Conservation (phyloP, 805 yeast species). For the Maudiozyma saulgeensis region DNA sequence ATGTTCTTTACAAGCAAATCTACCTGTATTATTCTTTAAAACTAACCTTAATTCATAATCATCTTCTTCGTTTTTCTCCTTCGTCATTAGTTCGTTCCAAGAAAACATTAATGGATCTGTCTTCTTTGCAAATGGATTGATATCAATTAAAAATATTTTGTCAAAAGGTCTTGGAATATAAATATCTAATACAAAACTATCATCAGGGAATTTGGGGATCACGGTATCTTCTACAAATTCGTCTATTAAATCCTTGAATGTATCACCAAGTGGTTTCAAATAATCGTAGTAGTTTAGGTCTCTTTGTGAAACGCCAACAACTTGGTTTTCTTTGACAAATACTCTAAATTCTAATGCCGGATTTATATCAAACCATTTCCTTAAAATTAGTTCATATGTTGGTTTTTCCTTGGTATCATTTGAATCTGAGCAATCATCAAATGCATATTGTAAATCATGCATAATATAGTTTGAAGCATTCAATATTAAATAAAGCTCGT, state of each 20-base stretch:
- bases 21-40: constrained; percentile 55
- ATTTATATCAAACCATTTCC: constrained; percentile 75
- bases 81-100: constrained; percentile 65
- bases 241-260: constrained; percentile 40
- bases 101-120: constrained; percentile 73
- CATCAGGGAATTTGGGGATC: constrained; percentile 41
- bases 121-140: constrained; percentile 73
- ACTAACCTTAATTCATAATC: constrained; percentile 56
- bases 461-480: constrained; percentile 83
- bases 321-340: constrained; percentile 53
- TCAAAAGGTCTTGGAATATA: constrained; percentile 71
- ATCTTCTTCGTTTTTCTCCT: constrained; percentile 12
- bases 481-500: constrained; percentile 70
- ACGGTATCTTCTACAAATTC: constrained; percentile 45
- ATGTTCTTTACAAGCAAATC: constrained; percentile 74
- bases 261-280: constrained; percentile 42
- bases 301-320: constrained; percentile 75
- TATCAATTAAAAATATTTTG: constrained; percentile 63
- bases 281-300: constrained; percentile 78
- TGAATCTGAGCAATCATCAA: constrained; percentile 37
- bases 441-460: constrained; percentile 73
- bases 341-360: constrained; percentile 91
- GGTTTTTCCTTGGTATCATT: constrained; percentile 21
- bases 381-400: constrained; percentile 57
- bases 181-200: constrained; percentile 62